phyloP scores from a whole-genome alignment of 805 yeast species.

The Nakazawaea pomicola region DNA sequence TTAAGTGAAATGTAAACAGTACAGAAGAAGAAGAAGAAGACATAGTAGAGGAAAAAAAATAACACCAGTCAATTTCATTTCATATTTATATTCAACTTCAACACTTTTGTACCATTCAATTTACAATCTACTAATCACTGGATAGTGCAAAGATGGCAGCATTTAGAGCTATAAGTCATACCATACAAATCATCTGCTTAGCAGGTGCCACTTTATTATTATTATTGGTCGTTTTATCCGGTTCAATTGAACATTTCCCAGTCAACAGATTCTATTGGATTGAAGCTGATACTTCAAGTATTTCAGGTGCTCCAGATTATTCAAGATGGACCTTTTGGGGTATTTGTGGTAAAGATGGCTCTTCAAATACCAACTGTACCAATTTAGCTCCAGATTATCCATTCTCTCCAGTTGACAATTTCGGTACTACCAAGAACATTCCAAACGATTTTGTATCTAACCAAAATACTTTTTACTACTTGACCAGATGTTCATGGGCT shows the following conservation, averaged over 20 bases:
- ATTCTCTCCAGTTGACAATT: conserved; percentile 71
- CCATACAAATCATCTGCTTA: conserved; percentile 38
- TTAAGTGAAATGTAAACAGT: background rate
- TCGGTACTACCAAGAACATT: conserved; percentile 45
- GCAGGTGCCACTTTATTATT: conserved; percentile 46
- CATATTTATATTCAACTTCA: too few species aligned
- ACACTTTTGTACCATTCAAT: too few species aligned
- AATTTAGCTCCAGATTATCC: conserved; percentile 63
- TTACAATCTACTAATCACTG: background rate
- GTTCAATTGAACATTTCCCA: conserved; percentile 54
- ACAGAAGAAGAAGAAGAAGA: conserved; percentile 8
- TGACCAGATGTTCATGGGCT: conserved; percentile 65
- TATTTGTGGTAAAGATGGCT: conserved; percentile 40
- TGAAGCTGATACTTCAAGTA: conserved; percentile 58
- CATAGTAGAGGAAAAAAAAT: background rate
- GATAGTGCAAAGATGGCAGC: background rate
- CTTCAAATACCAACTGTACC: conserved; percentile 29
- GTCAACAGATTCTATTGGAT: conserved; percentile 67
- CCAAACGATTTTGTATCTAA: conserved; percentile 48
- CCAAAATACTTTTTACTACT: conserved; percentile 54
- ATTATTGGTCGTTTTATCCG: conserved; percentile 59
- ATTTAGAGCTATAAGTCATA: conserved; percentile 31
- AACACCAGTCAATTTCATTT: background rate
- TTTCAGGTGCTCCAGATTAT: conserved; percentile 39
- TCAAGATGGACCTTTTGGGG: conserved; percentile 90